phyloP scores from a whole-genome alignment of 2,329 filamentous ascomycete species.

The Raffaelea deltoideospora region DNA sequence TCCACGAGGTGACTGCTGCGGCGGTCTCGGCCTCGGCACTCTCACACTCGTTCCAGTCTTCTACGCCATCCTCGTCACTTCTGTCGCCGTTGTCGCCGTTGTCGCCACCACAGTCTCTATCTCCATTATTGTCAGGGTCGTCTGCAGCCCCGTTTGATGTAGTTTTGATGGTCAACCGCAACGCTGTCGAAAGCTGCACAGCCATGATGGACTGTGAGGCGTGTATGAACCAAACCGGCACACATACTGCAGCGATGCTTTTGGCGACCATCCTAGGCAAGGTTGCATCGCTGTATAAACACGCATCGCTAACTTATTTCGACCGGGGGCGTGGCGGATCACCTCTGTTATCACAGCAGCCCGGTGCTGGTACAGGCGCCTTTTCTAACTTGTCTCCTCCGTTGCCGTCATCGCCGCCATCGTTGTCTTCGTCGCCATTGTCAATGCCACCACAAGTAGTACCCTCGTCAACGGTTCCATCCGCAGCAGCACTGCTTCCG shows the following conservation, averaged over 20 bases:
- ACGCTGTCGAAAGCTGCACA: conserved; percentile 31
- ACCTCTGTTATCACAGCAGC: too few relatives aligned
- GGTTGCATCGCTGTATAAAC: conserved; percentile 30
- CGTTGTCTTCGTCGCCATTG: background rate
- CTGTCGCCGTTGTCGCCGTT: too few relatives aligned
- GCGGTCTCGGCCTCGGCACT: too few relatives aligned
- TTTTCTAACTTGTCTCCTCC: too few relatives aligned
- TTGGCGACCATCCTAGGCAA: conserved; percentile 33
- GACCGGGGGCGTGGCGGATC: too few relatives aligned
- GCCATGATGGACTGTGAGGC: conserved; percentile 28
- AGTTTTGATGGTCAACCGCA: conserved; percentile 28
- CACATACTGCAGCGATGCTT: conserved; percentile 30
- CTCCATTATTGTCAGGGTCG: too few relatives aligned
- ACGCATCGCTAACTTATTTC: conserved; percentile 23
- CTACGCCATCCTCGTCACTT: too few relatives aligned
- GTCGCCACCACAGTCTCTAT: too few relatives aligned
- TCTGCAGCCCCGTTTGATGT: conserved; percentile 21
- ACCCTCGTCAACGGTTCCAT: background rate
- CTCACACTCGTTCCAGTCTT: too few relatives aligned
- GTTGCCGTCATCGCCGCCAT: background rate
- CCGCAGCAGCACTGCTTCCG: background rate
- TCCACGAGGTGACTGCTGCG: conserved; percentile 28
- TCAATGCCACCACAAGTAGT: conserved; percentile 4
- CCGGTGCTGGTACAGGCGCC: too few relatives aligned
- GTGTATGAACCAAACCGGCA: conserved; percentile 28